Percentiles rank a stretch among this genome's conserved stretches.
These are phyloP conservation scores for Aurantiochytrium sp. DNA, from an alignment of 108 stramenopile species.

Conservation along the genomic window DNA sequence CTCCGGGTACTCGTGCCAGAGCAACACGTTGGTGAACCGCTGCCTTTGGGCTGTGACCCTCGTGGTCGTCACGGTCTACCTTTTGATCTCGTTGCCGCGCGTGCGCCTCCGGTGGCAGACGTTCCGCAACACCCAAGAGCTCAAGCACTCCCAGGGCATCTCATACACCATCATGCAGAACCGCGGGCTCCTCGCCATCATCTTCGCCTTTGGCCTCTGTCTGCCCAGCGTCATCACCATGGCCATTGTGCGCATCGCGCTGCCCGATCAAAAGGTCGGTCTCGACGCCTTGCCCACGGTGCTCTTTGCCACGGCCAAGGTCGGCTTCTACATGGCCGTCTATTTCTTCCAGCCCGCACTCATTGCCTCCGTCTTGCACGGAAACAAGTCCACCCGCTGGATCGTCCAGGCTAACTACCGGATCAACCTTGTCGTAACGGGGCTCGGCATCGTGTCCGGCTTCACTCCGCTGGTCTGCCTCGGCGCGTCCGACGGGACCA, in stretches of 20 bases:
- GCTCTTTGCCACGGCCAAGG: neutral
- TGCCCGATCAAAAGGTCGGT: neutral
- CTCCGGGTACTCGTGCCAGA: neutral
- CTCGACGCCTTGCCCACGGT: neutral
- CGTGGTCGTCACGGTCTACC: neutral
- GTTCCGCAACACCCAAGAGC: neutral
- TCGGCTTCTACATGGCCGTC: slow-evolving; percentile 9
- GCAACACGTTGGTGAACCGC: neutral
- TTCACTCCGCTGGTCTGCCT: neutral
- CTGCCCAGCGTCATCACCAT: neutral
- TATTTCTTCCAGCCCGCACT: neutral
- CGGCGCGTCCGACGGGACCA: neutral
- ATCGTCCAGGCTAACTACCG: neutral
- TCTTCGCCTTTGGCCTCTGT: neutral
- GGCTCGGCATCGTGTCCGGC: neutral
- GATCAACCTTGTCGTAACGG: neutral
- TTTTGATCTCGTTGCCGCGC: neutral
- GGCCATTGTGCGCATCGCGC: neutral
- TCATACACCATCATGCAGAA: neutral
- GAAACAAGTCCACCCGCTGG: neutral
- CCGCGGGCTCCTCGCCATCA: slow-evolving; percentile 8
- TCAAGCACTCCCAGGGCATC: neutral
- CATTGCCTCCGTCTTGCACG: neutral
- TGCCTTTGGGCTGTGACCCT: neutral
- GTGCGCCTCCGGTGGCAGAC: neutral